Base-by-base conservation (phyloP, 352 stramenopile species). In the Phytophthora constricta region DNA sequence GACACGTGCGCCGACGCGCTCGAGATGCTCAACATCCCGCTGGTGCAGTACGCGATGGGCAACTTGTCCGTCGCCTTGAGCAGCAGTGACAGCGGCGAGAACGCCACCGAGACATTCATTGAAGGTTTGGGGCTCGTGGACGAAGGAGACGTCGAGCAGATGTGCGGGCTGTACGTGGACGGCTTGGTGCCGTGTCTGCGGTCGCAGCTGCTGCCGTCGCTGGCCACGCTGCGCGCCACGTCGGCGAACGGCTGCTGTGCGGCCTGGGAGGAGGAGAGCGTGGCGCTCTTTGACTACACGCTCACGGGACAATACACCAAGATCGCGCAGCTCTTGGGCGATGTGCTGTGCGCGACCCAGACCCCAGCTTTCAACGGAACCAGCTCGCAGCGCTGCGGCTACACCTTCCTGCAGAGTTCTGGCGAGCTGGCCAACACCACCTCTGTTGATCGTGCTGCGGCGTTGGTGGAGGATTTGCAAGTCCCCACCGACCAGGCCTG, bases 261-360 rank as follows among this genome's bases (percentile, higher is more conserved):
- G 34, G 70, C 61, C 33, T 91, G 82, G 82, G 68, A 71, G 33
- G 59, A 70, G 16, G 65, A 75, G 9, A 72, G 77, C 13, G 59
- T 85, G 34, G 26, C 57, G 3, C 71, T 80, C 58, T 89, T 75
- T 53, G 79, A 80, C 61, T 91, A 88, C 69, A 76, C 80, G n/a
- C 57, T 89, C 62, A 84, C 80, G 31, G 79, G 77, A 14, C 76
- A 88, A 39, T 61, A 89, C 57, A 77, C 68, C 60, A 88, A 88
- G 62, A 63, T 84, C 16, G 71, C 69, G 37, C 78, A 89, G 65
- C 70, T 89, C 28, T 37, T 86, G 0, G 82, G 80, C 5, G 74
- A 89, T 59, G 48, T 84, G 25, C 52, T 84, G 28, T 91, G 82
- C 45, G 71, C 82, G 34, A 77, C 57, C 46, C 82, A 91, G 62